Evolutionary conservation across 805 yeast genomes (phyloP).

Genomic region (Blastobotrys mokoenaii): DNA sequence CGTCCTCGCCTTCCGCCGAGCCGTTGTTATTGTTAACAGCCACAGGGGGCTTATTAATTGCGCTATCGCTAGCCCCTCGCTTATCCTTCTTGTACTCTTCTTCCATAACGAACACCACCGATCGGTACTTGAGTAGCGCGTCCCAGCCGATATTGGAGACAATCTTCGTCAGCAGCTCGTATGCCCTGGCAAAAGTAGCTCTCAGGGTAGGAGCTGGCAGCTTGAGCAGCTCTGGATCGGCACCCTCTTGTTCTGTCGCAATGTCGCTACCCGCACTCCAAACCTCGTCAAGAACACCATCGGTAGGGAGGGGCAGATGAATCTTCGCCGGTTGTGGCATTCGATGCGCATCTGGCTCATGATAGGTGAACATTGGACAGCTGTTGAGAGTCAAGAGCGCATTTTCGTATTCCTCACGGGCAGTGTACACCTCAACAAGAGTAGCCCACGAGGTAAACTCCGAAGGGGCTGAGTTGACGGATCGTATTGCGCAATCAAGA

Average conservation of each 20-base stretch:
- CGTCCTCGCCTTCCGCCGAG: constrained; percentile 8
- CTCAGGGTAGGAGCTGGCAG: constrained; percentile 44
- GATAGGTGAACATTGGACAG: constrained; percentile 56
- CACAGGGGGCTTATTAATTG: constrained; percentile 1
- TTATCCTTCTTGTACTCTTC: constrained; percentile 45
- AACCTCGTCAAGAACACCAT: constrained; percentile 42
- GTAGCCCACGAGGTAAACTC: constrained; percentile 69
- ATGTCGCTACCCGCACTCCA: constrained; percentile 32
- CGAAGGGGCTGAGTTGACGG: constrained; percentile 63
- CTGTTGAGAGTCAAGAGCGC: constrained; percentile 67
- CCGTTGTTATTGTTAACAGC: constrained; percentile 1
- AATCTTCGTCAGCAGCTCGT: constrained; percentile 61
- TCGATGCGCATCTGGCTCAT: constrained; percentile 37
- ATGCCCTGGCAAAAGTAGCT: constrained; percentile 52
- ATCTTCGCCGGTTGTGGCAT: constrained; percentile 38
- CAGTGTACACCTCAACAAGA: constrained; percentile 51
- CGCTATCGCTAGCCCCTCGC: constrained; percentile 12
- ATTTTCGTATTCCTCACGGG: constrained; percentile 43
- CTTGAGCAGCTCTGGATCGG: constrained; percentile 41
- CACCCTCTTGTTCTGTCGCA: constrained; percentile 27
- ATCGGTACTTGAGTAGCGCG: constrained; percentile 52
- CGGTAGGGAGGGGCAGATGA: constrained; percentile 44
- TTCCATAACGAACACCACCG: constrained; percentile 74
- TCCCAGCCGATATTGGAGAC: constrained; percentile 79
- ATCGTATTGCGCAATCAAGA: constrained; percentile 44